These are phyloP conservation scores for Colletotrichum sp. DNA, from an alignment of 2,329 filamentous ascomycete species.

Conservation along the genomic window DNA sequence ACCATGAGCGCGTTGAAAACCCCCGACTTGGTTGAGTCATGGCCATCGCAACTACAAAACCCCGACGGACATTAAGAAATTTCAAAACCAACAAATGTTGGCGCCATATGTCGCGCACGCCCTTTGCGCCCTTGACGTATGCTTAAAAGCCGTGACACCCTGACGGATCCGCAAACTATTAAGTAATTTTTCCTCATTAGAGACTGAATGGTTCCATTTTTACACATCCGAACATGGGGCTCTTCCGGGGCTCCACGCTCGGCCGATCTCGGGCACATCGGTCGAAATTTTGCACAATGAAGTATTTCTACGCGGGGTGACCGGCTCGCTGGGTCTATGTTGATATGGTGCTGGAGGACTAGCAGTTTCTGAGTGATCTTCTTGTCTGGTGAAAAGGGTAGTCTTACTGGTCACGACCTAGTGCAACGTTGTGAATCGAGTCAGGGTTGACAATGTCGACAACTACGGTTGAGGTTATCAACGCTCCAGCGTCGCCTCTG, in stretches of 20 bases:
- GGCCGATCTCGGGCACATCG: conserved; percentile 6
- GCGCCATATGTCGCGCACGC: not conserved
- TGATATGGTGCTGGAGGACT: not conserved
- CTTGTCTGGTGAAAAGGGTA: not conserved
- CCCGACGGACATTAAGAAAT: not conserved
- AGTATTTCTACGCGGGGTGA: not conserved
- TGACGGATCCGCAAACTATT: not conserved
- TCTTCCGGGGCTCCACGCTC: not conserved
- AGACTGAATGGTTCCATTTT: not conserved
- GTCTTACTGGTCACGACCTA: rapidly evolving
- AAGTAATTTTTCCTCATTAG: not conserved
- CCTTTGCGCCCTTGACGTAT: not conserved
- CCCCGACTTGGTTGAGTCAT: too few relatives aligned
- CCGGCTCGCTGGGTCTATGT: not conserved
- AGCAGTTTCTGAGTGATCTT: not conserved
- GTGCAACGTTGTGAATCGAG: not conserved
- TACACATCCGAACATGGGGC: not conserved
- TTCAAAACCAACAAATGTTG: not conserved
- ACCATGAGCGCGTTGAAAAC: too few relatives aligned
- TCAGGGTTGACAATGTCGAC: not conserved
- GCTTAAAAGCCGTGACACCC: not conserved
- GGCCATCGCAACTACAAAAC: not conserved
- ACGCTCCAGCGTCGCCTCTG: not conserved
- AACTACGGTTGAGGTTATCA: not conserved
- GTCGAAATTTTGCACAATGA: not conserved